These are phyloP conservation scores for Parietaria judaica DNA, from an alignment of 306 rosid species.

Conservation along the genomic window DNA sequence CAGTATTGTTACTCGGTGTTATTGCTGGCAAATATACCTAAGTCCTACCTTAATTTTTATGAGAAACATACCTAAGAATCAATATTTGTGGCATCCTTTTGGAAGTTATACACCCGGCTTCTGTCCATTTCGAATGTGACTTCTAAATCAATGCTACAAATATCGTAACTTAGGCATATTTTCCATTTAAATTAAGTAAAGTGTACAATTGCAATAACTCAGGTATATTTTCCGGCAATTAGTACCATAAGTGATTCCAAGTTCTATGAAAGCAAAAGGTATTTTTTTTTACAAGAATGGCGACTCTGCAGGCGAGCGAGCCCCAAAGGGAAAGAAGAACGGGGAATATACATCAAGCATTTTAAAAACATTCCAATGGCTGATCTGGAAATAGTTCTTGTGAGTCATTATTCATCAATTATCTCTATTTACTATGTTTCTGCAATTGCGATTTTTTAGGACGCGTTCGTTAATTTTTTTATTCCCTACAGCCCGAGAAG, in stretches of 20 bases:
- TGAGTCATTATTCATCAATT: slow-evolving; percentile 32
- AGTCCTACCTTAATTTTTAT: too few species aligned
- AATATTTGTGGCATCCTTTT: too few species aligned
- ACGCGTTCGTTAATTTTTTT: slow-evolving; percentile 18
- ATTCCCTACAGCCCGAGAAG: slow-evolving; percentile 74
- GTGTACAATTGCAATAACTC: too few species aligned
- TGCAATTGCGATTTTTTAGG: slow-evolving; percentile 10
- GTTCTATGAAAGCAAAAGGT: background rate
- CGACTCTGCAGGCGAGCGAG: slow-evolving; percentile 53
- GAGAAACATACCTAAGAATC: too few species aligned
- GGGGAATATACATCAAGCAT: slow-evolving; percentile 86
- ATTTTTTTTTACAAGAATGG: slow-evolving; percentile 22
- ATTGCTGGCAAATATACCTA: too few species aligned
- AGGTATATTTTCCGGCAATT: background rate
- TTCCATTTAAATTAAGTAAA: too few species aligned
- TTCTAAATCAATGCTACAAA: too few species aligned
- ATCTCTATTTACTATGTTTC: background rate
- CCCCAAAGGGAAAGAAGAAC: slow-evolving; percentile 34
- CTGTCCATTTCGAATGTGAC: too few species aligned
- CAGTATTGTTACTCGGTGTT: too few species aligned
- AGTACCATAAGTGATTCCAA: background rate
- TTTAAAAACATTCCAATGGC: slow-evolving; percentile 90
- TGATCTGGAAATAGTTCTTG: slow-evolving; percentile 94
- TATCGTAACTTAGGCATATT: too few species aligned
- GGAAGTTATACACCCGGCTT: too few species aligned